A percentile compares a stretch with the other conserved stretches of the same genome.
Conservation (phyloP, 106 monocot species). For the Apostasia shenzhenica region DNA sequence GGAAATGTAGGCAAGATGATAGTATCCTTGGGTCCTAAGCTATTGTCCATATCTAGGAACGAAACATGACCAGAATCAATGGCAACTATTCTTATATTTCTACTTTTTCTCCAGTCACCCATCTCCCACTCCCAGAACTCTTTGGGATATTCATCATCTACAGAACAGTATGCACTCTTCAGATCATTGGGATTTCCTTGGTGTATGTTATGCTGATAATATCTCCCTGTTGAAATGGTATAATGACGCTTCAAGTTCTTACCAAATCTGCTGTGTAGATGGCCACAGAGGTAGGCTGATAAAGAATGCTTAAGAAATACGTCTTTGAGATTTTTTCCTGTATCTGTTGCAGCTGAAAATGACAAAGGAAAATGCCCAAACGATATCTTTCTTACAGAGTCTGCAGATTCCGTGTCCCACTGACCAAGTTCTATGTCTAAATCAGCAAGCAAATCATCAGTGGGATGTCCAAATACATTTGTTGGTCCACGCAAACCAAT, state of each 20-base stretch:
- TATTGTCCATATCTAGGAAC: slow-evolving; percentile 65
- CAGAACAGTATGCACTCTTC: slow-evolving; percentile 33
- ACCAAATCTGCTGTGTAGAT: slow-evolving; percentile 88
- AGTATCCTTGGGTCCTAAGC: slow-evolving; percentile 40
- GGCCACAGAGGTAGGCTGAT: slow-evolving; percentile 90
- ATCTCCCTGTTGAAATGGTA: slow-evolving; percentile 27
- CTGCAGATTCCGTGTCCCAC: slow-evolving; percentile 38
- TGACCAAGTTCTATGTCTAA: slow-evolving; percentile 67
- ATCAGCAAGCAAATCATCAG: slow-evolving; percentile 59
- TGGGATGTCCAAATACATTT: slow-evolving; percentile 93
- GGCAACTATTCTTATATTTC: slow-evolving; percentile 67
- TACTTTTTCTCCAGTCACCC: slow-evolving; percentile 92
- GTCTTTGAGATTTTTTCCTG: slow-evolving; percentile 61
- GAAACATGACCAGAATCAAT: slow-evolving; percentile 91
- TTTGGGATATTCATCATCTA: slow-evolving; percentile 18
- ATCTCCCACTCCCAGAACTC: slow-evolving; percentile 99
- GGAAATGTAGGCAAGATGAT: slow-evolving; percentile 89
- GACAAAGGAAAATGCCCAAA: slow-evolving; percentile 96
- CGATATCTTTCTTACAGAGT: slow-evolving; percentile 56
- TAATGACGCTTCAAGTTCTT: slow-evolving; percentile 86
- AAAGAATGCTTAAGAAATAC: slow-evolving; percentile 80
- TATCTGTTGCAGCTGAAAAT: slow-evolving; percentile 66
- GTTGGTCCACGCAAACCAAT: slow-evolving; percentile 83
- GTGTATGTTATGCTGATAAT: slow-evolving; percentile 70
- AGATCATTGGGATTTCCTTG: slow-evolving; percentile 13